Conservation (phyloP, 83 land plant genomes). For the Thuja plicata region DNA sequence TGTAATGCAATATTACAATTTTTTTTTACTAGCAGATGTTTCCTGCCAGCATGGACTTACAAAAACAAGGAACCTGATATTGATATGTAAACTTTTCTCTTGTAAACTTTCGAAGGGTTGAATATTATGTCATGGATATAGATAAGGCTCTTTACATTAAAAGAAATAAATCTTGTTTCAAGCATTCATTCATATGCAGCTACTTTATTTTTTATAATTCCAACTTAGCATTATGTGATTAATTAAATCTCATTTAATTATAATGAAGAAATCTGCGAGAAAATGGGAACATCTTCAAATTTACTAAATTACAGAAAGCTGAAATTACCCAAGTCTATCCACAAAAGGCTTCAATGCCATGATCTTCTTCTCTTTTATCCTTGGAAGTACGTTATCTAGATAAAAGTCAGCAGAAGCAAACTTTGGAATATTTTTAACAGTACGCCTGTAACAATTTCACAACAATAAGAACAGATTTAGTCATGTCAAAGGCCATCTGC, state of each 20-base stretch:
- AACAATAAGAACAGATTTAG: neutral
- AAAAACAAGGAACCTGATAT: neutral
- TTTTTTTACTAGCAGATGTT: neutral
- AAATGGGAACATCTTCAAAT: neutral
- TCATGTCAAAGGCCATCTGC: neutral
- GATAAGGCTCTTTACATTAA: neutral
- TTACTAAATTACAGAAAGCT: neutral
- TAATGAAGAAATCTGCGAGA: neutral
- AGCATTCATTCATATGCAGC: neutral
- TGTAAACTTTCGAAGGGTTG: neutral
- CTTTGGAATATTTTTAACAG: conserved; percentile 95
- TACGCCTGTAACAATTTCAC: conserved; percentile 50
- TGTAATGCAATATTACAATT: neutral
- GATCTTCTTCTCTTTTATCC: conserved; percentile 91
- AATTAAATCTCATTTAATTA: neutral
- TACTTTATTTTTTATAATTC: neutral
- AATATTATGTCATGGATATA: neutral
- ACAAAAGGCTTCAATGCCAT: conserved; percentile 99
- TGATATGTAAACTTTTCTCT: neutral
- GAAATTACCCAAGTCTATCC: conserved; percentile 91
- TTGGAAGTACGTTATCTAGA: conserved; percentile 92
- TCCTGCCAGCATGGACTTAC: neutral
- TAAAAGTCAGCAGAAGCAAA: conserved; percentile 93
- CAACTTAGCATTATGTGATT: neutral
- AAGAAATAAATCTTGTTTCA: neutral